Base-by-base conservation (phyloP, 345 rosid species). In the Luvunga scandens region DNA sequence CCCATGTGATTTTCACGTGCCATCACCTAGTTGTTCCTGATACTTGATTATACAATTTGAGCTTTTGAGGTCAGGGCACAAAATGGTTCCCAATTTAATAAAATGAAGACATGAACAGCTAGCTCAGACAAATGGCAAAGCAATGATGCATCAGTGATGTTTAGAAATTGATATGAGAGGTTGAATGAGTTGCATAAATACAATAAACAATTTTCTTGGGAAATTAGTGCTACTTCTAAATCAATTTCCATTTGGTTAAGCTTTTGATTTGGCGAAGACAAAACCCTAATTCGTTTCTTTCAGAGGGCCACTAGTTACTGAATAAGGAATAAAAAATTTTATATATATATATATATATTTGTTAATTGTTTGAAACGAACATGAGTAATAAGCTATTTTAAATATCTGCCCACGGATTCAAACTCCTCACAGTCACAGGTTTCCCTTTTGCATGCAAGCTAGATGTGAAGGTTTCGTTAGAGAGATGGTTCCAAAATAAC, bases 1-100 rank as follows among this genome's bases (percentile, higher is more conserved):
- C 48, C 72, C 87, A 81, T 68, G 79, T 76, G 81, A 36, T 19
- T 55, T 62, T 81, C 84, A 78, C 80, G 70, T 81, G 82, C 62
- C 33, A 31, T 59, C 77, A 27, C 65, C 83, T 50, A 61, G 60
- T 66, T 64, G 75, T 71, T 64, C 57, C 9, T 63, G 73, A 48
- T 75, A 27, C 45, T 74, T 62, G 45, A 65, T 75, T 42, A 57
- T 72, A 67, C 61, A 21, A 18, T 75, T 55, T 12, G 9, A 56
- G n/a, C 64, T 27, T 45, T 45, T 10, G 39, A 38, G 59, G 39
- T 31, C 39, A 18, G 71, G 45, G 71, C 50, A 45, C 24, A 45
- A 67, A 21, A n/a, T 24, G 62, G 6, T 34, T 56, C 27, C 33
- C n/a, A 48, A 24, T 56, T 24, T 24, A 27, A 70, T 57, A 8